These are phyloP conservation scores for Ogataea methanolica DNA, from an alignment of 805 yeast genomes.

Conservation along the genomic window DNA sequence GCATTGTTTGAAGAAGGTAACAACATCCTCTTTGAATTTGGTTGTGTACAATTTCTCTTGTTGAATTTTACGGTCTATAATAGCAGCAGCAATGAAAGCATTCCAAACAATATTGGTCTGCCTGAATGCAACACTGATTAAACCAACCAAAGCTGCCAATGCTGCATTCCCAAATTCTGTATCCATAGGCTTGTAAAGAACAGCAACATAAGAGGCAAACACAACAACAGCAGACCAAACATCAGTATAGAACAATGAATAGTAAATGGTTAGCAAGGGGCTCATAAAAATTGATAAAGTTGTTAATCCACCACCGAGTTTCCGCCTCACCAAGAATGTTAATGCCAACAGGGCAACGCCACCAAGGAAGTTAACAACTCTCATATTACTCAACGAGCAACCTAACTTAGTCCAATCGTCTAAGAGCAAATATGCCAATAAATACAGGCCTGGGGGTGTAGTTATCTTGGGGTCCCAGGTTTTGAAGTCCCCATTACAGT, in stretches of 20 bases:
- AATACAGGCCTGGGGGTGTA: conserved; percentile 92
- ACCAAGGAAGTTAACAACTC: conserved; percentile 63
- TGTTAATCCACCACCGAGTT: conserved; percentile 12
- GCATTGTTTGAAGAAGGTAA: conserved; percentile 26
- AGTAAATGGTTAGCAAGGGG: conserved; percentile 72
- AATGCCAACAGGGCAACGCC: conserved; percentile 41
- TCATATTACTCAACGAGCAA: conserved; percentile 36
- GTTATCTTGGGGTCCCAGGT: conserved; percentile 88
- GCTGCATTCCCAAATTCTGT: conserved; percentile 19
- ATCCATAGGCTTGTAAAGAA: conserved; percentile 26
- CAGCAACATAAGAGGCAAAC: conserved; percentile 48
- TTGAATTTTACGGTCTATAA: conserved; percentile 47
- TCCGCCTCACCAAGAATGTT: conserved; percentile 13
- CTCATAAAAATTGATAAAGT: conserved; percentile 38
- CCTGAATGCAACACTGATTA: conserved; percentile 66
- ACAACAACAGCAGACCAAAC: conserved; percentile 83
- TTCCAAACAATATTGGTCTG: conserved; percentile 94
- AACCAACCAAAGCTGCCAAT: conserved; percentile 51
- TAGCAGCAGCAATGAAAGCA: conserved; percentile 50
- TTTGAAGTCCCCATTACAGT: conserved; percentile 55
- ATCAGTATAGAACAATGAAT: conserved; percentile 84
- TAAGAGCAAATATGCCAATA: conserved; percentile 36
- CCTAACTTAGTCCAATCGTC: conserved; percentile 23
- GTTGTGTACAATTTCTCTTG: conserved; percentile 26
- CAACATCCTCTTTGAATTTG: conserved; percentile 22